Percentiles rank a stretch among this genome's conserved stretches.
These are phyloP conservation scores for Alternaria postmessia DNA, from an alignment of 2,329 filamentous ascomycete genomes.

Conservation along the genomic window DNA sequence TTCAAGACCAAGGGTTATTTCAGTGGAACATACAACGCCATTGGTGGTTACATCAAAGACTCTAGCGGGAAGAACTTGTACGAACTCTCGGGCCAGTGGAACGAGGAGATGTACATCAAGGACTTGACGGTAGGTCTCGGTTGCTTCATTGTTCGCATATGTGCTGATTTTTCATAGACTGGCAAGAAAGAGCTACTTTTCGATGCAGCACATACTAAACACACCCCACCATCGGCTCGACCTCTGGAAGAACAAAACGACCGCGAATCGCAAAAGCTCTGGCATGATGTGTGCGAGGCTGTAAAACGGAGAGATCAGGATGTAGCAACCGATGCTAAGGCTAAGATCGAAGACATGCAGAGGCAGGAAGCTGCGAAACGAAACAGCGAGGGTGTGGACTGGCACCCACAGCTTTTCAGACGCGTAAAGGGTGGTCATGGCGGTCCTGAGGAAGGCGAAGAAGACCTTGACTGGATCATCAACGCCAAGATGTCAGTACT, in stretches of 20 bases:
- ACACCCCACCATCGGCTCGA: conserved; percentile 75
- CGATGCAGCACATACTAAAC: conserved; percentile 80
- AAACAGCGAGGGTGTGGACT: conserved; percentile 80
- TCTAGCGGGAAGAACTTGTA: conserved; percentile 86
- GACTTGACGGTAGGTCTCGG: conserved; percentile 70
- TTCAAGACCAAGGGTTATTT: conserved; percentile 99
- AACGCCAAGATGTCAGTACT: conserved; percentile 77
- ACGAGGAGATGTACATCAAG: conserved; percentile 92
- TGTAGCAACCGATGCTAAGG: conserved; percentile 91
- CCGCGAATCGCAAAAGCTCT: conserved; percentile 87
- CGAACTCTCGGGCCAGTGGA: conserved; percentile 90
- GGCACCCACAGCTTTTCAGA: conserved; percentile 88
- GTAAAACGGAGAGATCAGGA: conserved; percentile 87
- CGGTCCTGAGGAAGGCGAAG: conserved; percentile 79
- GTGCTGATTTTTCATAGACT: conserved; percentile 64
- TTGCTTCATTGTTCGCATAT: not conserved
- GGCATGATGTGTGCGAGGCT: conserved; percentile 81
- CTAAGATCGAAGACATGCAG: conserved; percentile 92
- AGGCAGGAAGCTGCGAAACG: conserved; percentile 85
- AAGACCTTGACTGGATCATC: conserved; percentile 94
- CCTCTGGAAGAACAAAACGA: conserved; percentile 87
- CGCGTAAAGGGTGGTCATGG: conserved; percentile 74
- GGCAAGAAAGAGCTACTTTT: conserved; percentile 91
- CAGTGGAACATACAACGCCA: conserved; percentile 93
- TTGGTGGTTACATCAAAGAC: conserved; percentile 89